A percentile compares a stretch with the other conserved stretches of the same genome.
These are phyloP conservation scores for Elongisporangium senticosum DNA, from an alignment of 352 stramenopile species.

Conservation along the genomic window DNA sequence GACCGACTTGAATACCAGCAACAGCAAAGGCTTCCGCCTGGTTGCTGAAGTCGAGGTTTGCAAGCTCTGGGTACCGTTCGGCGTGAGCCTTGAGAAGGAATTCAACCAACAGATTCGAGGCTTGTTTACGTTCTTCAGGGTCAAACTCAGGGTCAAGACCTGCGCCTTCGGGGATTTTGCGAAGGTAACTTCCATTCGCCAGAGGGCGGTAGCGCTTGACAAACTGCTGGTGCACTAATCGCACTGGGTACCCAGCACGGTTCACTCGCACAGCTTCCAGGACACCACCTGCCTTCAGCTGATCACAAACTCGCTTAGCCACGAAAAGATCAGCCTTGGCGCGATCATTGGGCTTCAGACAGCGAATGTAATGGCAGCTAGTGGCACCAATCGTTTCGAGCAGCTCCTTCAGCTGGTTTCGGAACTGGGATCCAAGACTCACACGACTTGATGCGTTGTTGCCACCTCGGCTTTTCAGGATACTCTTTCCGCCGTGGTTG, in stretches of 20 bases:
- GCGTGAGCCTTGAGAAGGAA: conserved; percentile 70
- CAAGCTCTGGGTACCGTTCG: conserved; percentile 53
- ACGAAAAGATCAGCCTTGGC: conserved; percentile 83
- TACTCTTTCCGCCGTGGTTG: conserved; percentile 4
- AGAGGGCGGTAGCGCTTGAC: conserved; percentile 86
- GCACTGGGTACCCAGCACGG: conserved; percentile 96
- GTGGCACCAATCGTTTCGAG: conserved; percentile 93
- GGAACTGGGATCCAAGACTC: conserved; percentile 89
- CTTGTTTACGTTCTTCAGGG: conserved; percentile 41
- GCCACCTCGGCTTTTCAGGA: conserved; percentile 24
- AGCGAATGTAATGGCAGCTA: conserved; percentile 97
- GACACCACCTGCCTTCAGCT: conserved; percentile 97
- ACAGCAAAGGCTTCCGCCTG: conserved; percentile 38
- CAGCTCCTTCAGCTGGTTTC: conserved; percentile 87
- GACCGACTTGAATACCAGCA: conserved; percentile 71
- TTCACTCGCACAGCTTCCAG: conserved; percentile 98
- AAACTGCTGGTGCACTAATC: conserved; percentile 92
- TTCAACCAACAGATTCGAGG: conserved; percentile 47
- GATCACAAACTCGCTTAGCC: conserved; percentile 92
- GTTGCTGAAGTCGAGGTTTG: conserved; percentile 23
- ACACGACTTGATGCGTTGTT: conserved; percentile 33
- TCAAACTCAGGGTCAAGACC: conserved; percentile 53
- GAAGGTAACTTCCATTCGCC: conserved; percentile 54
- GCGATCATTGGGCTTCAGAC: conserved; percentile 98
- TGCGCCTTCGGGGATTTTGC: conserved; percentile 49